Base-by-base conservation (phyloP, 2,329 filamentous ascomycete genomes). In the Diaporthe sp. region DNA sequence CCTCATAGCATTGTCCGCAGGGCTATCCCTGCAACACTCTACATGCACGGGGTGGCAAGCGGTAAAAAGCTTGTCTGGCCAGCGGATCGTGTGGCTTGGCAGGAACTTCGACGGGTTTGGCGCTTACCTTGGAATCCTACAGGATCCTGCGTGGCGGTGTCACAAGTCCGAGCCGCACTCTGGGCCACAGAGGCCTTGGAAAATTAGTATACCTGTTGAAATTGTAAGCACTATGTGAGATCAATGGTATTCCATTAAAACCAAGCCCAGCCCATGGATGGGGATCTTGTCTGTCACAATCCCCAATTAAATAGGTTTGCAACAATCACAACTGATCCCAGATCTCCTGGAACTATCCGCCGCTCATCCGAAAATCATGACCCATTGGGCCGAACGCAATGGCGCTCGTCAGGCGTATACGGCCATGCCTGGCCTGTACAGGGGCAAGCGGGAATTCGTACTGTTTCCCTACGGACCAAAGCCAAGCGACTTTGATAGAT, bases 371-470 rank as follows among this genome's bases (percentile, higher is more conserved):
- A 17, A 4, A 37, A 31, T 4, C 20, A 68, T 68, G 47, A 34
- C 17, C 13, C 61, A 68, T 34, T 68, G 65, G 65, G 9, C 47
- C 31, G 47, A 68, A 17, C 65, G 65, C 8, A 68, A 53, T 53
- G 65, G 3, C 10, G 34, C 65, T 39, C 65, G 65, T n/a, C 47
- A 53, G 4, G 47, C 65, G 2, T 53, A 13, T 13, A 6, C 2
- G 6, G 4, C 1, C 65, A 68, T 39, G 47, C 65, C 65, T 13
- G 65, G 65, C 3, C 22, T 68, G 47, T 53, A 39, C 47, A 68
- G 15, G 47, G 65, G 65, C 65, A 39, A 53, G 15, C 10, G 34
- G 47, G 0, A 53, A 5, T 53, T 53, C 31, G 0, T 39, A 2
- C 4, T 68, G 31, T 68, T 49, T 10, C 61, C 61, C 2, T 37